These are phyloP conservation scores for Pyracantha coccinea DNA, from an alignment of 331 rosid genomes.

Conservation along the genomic window DNA sequence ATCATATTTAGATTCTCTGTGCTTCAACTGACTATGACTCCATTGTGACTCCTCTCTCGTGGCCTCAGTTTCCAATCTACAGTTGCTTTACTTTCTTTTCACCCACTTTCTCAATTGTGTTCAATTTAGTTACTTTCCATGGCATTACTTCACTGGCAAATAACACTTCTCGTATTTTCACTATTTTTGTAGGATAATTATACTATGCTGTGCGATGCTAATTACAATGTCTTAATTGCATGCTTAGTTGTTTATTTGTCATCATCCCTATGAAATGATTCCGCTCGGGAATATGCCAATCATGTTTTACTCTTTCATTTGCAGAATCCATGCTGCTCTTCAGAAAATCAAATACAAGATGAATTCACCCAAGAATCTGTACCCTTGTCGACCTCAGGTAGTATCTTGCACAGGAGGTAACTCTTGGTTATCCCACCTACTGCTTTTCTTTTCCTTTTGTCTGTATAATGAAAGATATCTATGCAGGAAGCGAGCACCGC, in stretches of 20 bases:
- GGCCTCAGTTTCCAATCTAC: not conserved
- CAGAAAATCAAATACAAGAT: constrained; percentile 20
- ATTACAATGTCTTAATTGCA: not conserved
- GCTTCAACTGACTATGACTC: not conserved
- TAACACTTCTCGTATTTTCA: not conserved
- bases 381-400: constrained; percentile 33
- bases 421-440: constrained; percentile 2
- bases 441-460: constrained; percentile 5
- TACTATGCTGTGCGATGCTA: not conserved
- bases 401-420: constrained; percentile 1
- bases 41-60: not conserved
- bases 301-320: not conserved
- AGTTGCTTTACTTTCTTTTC: not conserved
- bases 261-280: not conserved
- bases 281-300: not conserved
- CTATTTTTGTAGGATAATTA: not conserved
- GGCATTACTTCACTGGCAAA: not conserved
- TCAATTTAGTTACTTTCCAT: not conserved
- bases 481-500: constrained; percentile 33
- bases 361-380: constrained; percentile 29
- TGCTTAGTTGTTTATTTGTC: not conserved
- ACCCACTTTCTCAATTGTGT: not conserved
- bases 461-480: constrained; percentile 4
- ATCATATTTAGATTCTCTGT: not conserved
- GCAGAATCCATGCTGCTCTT: constrained; percentile 40